Base-by-base conservation (phyloP, 2,329 filamentous ascomycete species). In the Corynespora cassiicola region DNA sequence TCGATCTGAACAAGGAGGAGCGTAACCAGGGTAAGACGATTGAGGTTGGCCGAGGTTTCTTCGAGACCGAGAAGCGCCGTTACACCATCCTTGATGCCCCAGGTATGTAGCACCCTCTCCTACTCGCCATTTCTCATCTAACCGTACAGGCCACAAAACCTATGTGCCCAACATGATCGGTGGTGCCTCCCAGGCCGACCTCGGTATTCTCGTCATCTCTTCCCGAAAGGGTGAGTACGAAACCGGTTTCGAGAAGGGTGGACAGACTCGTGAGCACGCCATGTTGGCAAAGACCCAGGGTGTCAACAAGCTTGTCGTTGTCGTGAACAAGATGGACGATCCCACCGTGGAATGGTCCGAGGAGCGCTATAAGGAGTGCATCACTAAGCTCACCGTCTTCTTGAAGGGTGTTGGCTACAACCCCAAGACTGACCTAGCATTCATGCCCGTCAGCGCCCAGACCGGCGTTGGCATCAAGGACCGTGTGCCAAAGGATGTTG, bases 161-260 rank as follows among this genome's bases (percentile, higher is more conserved):
- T 97, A 92, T 56, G 92, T 97, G 19, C 91, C 92, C 26, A 92
- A 86, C 78, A 96, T 96, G 92, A 95, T 97, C 65, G 90, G 90
- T 53, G 90, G 90, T 66, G 90, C 90, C 24, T 90, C 56, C 11
- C 58, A 63, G 30, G 58, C 58, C 11, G 58, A 63, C 33, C 50
- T 96, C 25, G 92, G 92, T 65, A 89, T 96, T 58, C 79, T 97
- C 28, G 92, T 97, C 64, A 96, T 96, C 62, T 94, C 88, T 35
- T 89, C 92, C 25, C 86, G 92, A 63, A 96, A 96, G 77, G 92
- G 92, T 64, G 92, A 97, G 74, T 99, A 97, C 71, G 94, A 99
- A 74, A 97, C 94, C 21, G 94, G 94, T 32, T 99, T 99, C 68
- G 94, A 99, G 61, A 88, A 87, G 76, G 94, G 94, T 49, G 92